Base-by-base conservation (phyloP, 202 grass and related monocot genomes). In the Bolboschoenoplectus hybrid region DNA sequence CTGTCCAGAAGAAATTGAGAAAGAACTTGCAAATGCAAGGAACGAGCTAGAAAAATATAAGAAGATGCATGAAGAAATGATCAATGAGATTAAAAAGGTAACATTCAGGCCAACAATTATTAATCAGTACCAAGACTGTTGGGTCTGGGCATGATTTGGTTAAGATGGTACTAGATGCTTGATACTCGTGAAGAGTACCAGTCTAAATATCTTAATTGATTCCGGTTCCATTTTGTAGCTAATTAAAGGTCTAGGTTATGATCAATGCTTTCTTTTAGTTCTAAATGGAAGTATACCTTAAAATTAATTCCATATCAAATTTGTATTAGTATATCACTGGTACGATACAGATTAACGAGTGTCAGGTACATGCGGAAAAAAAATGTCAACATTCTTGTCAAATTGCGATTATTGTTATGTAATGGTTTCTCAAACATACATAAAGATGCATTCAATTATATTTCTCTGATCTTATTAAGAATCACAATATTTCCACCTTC, bases 41-140 rank as follows among this genome's bases (percentile, higher is more conserved):
- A 46, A 46, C 9, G 41, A 71, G 17, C 12, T 71, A 46, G 41
- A 71, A 46, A 46, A n/a, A 9, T 71, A 71, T 45, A 71, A 32
- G 61, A 63, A 71, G 67, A 46, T 71, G 41, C 41, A 71, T 46
- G 17, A 9, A 71, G 68, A 71, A 2, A 46, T 45, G 40, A 5
- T 71, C 41, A 20, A 46, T 19, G 68, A 71, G 68, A 71, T 45
- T 47, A 47, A 46, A 71, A 71, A 70, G 68, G 68, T 71, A 67
- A 71, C 7, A 71, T 8, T 19, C 6, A 46, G 46, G 16, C 16
- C 16, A 71, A 45, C 14, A 70, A 14, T 3, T 13, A 16, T 3
- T 71, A 71, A 46, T n/a, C 13, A 13, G 66, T 71, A 19, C 2
- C 4, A 71, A 71, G 67, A 71, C 14, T 9, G 41, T 43, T 9